phyloP scores from a whole-genome alignment of 2,329 filamentous ascomycete species.

The Laburnicola sp. region DNA sequence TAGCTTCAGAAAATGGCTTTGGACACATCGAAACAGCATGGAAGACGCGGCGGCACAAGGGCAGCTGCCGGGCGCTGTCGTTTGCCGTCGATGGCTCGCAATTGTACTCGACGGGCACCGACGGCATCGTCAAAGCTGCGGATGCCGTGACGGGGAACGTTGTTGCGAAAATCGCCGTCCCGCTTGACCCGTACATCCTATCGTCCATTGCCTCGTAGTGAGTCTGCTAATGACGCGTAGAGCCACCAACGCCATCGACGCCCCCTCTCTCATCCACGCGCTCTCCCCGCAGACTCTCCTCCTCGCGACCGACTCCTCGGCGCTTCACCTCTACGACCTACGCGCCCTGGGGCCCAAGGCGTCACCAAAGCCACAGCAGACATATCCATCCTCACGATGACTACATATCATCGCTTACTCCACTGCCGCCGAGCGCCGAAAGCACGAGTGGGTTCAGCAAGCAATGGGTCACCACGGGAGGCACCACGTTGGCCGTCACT shows the following conservation, averaged over 20 bases:
- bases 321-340: slow-evolving; percentile 85
- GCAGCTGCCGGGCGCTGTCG: slow-evolving; percentile 80
- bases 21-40: slow-evolving; percentile 80
- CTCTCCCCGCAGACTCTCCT: slow-evolving; percentile 87
- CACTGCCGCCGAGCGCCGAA: slow-evolving; percentile 75
- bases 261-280: slow-evolving; percentile 78
- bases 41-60: slow-evolving; percentile 88
- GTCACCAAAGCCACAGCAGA: slow-evolving; percentile 67
- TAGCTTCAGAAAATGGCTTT: slow-evolving; percentile 61
- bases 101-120: slow-evolving; percentile 63
- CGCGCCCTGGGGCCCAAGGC: slow-evolving; percentile 57
- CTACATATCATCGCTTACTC: slow-evolving; percentile 85
- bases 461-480: slow-evolving; percentile 93
- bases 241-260: slow-evolving; percentile 59
- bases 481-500: slow-evolving; percentile 85
- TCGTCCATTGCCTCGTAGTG: not conserved
- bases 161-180: slow-evolving; percentile 78
- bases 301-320: slow-evolving; percentile 86
- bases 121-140: slow-evolving; percentile 66
- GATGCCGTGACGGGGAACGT: slow-evolving; percentile 66
- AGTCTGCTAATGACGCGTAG: slow-evolving; percentile 31
- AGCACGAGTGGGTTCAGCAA: slow-evolving; percentile 89
- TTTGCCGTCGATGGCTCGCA: slow-evolving; percentile 78
- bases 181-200: slow-evolving; percentile 48
- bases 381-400: slow-evolving; percentile 87